Conservation (phyloP, 768 basidiomycete genomes). For the Termitomyces sp. region DNA sequence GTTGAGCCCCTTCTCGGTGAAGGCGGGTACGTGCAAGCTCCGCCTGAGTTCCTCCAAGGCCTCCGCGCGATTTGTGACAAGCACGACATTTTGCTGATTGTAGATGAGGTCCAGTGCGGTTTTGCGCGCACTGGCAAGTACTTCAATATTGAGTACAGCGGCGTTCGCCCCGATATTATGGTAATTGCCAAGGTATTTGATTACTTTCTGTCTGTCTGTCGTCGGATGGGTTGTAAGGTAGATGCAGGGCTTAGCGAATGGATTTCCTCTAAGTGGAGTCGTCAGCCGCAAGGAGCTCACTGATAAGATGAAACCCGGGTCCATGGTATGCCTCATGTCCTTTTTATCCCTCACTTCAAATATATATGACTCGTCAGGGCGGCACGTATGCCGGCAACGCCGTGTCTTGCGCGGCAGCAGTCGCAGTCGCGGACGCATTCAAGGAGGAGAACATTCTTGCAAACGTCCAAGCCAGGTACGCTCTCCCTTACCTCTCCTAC, state of each 20-base stretch:
- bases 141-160: constrained; percentile 80
- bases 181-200: constrained; percentile 90
- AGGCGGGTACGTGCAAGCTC: constrained; percentile 92
- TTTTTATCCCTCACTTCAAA: neutral
- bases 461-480: constrained; percentile 71
- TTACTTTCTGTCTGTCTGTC: constrained; percentile 15
- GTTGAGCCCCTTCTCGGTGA: constrained; percentile 93
- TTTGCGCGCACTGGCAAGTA: constrained; percentile 83
- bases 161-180: constrained; percentile 84
- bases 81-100: constrained; percentile 77
- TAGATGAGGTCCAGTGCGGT: constrained; percentile 88
- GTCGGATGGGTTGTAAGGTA: neutral
- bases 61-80: constrained; percentile 83
- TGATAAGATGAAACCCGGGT: constrained; percentile 73
- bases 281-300: constrained; percentile 78
- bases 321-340: constrained; percentile 47
- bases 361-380: constrained; percentile 36
- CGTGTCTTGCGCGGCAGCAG: constrained; percentile 86
- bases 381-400: constrained; percentile 93
- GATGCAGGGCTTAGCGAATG: constrained; percentile 76
- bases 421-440: constrained; percentile 79
- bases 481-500: neutral
- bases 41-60: constrained; percentile 72
- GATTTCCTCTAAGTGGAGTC: constrained; percentile 89
- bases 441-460: constrained; percentile 74